Evolutionary conservation across 306 rosid species (phyloP), one percentile per base, ranked within the genome.

Genomic region (Oemleria cerasiformis): DNA sequence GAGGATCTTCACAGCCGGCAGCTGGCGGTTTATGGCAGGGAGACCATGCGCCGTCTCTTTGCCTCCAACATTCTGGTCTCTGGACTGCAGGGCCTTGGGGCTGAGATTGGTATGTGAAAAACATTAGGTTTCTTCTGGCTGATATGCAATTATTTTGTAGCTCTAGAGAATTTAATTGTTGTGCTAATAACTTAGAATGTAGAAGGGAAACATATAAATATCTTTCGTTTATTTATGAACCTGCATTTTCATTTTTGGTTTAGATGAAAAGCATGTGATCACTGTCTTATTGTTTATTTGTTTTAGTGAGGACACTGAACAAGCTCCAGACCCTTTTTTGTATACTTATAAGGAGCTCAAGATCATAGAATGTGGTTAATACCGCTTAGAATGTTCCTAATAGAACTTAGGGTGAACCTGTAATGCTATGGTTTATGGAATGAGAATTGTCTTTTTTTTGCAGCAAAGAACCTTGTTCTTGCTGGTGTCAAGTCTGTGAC

Each of bases 1-100:
- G 81, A 77, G 68, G 81, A 77, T 57, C 77, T 77, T 11, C 81
- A 77, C 61, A 77, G 81, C 38, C 60, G 81, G 16, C 81, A 77
- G 73, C 77, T 77, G 4, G 81, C 81, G 4, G 81, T 77, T 7
- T 77, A 77, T 17, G 81, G 81, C 45, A 71, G 81, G 40, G 81
- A 77, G 68, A 77, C 81, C 17, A 77, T 77, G 81, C 63, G 81
- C 71, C 49, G 81, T 40, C 81, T 77, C 43, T 77, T 77, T 64
- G 81, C 77, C 38, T 77, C 81, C 21, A 77, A 77, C 54, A 60
- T 77, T 45, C 77, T 77, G 0, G 49, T 77, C 45, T 77, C 81
- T 0, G 81, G 81, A 44, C 39, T 77, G 68, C 81, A 77, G 48
- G 81, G 81, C 60, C 62, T 77, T 17, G 81, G 81, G 3, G 77